Conservation (phyloP, 2,329 filamentous ascomycete genomes). For the Emergomyces pasteurianus region DNA sequence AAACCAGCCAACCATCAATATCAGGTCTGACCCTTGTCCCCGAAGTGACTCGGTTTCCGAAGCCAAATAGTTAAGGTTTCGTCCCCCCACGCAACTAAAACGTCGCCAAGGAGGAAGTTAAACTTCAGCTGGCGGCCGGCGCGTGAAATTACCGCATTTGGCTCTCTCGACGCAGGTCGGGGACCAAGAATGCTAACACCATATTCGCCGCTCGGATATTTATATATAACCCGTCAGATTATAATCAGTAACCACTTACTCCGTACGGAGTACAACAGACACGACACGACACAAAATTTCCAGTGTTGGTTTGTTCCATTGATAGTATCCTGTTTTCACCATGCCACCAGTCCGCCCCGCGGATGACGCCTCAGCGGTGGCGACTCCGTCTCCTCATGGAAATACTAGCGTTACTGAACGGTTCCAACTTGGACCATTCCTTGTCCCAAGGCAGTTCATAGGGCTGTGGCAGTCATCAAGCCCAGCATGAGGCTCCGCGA, state of each 20-base stretch:
- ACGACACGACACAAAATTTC: background rate
- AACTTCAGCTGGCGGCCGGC: background rate
- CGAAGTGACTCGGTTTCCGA: background rate
- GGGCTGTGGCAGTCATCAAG: constrained; percentile 41
- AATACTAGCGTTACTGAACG: constrained; percentile 17
- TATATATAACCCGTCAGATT: background rate
- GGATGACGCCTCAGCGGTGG: background rate
- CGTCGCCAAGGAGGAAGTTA: too few relatives aligned
- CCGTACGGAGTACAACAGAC: background rate
- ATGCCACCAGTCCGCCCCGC: background rate
- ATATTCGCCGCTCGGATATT: background rate
- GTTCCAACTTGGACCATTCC: constrained; percentile 19
- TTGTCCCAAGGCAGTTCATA: constrained; percentile 33
- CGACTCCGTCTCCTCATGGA: background rate
- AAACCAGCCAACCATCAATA: background rate
- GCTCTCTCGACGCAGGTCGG: background rate
- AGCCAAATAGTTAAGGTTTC: background rate
- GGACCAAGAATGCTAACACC: background rate
- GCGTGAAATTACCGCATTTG: background rate
- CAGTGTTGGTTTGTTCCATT: background rate
- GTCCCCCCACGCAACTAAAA: too few relatives aligned
- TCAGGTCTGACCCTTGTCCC: too few relatives aligned
- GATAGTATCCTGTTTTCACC: background rate
- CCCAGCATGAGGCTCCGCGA: constrained; percentile 32
- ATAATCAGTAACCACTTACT: background rate